Base-by-base conservation (phyloP, 805 yeast genomes). In the Hanseniaspora jakobsenii region DNA sequence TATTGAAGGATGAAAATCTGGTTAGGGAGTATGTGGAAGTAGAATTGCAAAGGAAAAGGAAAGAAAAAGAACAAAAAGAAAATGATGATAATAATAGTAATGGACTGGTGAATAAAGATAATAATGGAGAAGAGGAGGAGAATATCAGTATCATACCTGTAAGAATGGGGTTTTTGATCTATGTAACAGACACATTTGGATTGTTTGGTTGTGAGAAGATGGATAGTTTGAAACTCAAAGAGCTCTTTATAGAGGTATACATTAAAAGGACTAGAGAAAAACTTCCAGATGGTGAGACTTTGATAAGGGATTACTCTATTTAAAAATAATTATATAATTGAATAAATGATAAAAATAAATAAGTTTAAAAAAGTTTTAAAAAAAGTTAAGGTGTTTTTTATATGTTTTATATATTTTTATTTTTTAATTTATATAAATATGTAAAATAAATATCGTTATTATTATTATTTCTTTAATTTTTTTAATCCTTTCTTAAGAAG, bases 81-180 rank as follows among this genome's bases (percentile, higher is more conserved):
- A n/a, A n/a, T n/a, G n/a, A n/a, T n/a, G n/a, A n/a, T n/a, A n/a
- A n/a, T n/a, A n/a, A n/a, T n/a, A n/a, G n/a, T n/a, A n/a, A n/a
- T n/a, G n/a, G n/a, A n/a, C n/a, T n/a, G n/a, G n/a, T n/a, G n/a
- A n/a, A n/a, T n/a, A n/a, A n/a, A n/a, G n/a, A n/a, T n/a, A n/a
- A n/a, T n/a, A n/a, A n/a, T n/a, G n/a, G n/a, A n/a, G n/a, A n/a
- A n/a, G n/a, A n/a, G n/a, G n/a, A n/a, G n/a, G n/a, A n/a, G n/a
- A n/a, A n/a, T n/a, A n/a, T n/a, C 12, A 34, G 22, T 22, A 42
- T 42, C 18, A 49, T 56, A 23, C 49, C 55, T 29, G 56, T 49
- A 38, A 47, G 65, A 36, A 61, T 61, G 65, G 30, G 44, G 6
- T 61, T 64, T 62, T 50, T 59, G 27, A 58, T 55, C 18, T 38